A percentile compares a stretch with the other conserved stretches of the same genome.
Conservation (phyloP, 306 rosid genomes). For the Cajanus cajan region DNA sequence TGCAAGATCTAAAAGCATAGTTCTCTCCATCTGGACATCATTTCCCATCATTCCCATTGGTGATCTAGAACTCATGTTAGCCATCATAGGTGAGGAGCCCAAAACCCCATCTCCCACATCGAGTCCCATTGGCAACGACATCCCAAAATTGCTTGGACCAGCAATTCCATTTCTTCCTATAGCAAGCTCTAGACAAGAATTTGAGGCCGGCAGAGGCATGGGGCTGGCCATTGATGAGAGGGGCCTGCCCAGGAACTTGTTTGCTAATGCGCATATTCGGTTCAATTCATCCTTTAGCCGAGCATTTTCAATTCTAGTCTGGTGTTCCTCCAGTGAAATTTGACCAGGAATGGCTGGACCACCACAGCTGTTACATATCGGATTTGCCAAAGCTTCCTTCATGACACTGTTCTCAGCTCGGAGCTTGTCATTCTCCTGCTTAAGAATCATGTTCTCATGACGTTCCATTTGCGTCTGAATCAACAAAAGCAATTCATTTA, state of each 20-base stretch:
- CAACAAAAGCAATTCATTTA: constrained; percentile 29
- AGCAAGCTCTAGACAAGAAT: constrained; percentile 58
- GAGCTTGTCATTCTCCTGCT: constrained; percentile 85
- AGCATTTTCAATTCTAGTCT: constrained; percentile 75
- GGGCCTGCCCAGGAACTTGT: constrained; percentile 69
- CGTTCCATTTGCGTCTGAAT: constrained; percentile 84
- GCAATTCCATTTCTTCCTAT: constrained; percentile 66
- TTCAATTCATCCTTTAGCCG: constrained; percentile 68
- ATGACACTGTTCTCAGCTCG: constrained; percentile 71
- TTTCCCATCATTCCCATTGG: constrained; percentile 44
- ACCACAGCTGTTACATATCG: constrained; percentile 71
- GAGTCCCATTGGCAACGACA: constrained; percentile 53
- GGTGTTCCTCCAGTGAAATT: constrained; percentile 77
- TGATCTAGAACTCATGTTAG: constrained; percentile 27
- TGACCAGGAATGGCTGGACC: constrained; percentile 84
- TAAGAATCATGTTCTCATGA: constrained; percentile 79
- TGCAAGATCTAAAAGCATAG: constrained; percentile 58
- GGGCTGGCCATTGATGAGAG: constrained; percentile 48
- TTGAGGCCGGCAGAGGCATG: constrained; percentile 33
- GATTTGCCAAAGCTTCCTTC: constrained; percentile 71
- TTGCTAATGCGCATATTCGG: constrained; percentile 53
- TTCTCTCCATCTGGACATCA: constrained; percentile 44
- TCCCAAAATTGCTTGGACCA: constrained; percentile 36
- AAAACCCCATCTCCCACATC: constrained; percentile 57
- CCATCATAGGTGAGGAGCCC: constrained; percentile 33